Percentiles rank a stretch among this genome's conserved stretches.
Evolutionary conservation across 176 grass and related monocot species (phyloP).

Genomic region (Pontederia paniculata): DNA sequence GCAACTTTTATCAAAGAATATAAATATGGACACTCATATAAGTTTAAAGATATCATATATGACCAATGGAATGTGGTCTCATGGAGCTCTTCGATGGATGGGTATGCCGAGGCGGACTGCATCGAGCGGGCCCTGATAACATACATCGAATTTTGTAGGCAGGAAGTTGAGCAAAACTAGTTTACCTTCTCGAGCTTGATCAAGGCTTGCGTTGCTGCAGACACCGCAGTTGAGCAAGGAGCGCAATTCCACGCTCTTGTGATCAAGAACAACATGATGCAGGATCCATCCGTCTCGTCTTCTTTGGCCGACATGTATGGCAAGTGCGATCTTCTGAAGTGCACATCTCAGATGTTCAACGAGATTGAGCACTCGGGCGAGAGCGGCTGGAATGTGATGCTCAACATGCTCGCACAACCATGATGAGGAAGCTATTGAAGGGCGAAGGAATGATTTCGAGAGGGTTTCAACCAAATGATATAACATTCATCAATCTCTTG

Average conservation of each 20-base stretch:
- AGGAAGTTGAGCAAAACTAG: conserved; percentile 30
- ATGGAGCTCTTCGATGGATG: conserved; percentile 38
- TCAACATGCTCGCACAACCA: conserved; percentile 37
- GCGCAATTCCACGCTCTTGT: conserved; percentile 38
- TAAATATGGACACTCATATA: too few relatives aligned
- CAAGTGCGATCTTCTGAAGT: conserved; percentile 35
- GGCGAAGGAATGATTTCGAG: conserved; percentile 31
- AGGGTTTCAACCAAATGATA: conserved; percentile 44
- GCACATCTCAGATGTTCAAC: conserved; percentile 37
- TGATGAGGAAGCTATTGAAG: conserved; percentile 25
- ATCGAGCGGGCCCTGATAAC: conserved; percentile 29
- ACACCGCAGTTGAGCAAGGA: conserved; percentile 42
- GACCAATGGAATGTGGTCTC: conserved; percentile 54
- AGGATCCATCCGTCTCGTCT: conserved; percentile 31
- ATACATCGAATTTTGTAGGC: conserved; percentile 26
- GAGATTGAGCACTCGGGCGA: conserved; percentile 27
- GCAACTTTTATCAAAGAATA: too few relatives aligned
- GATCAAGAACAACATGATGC: conserved; percentile 34
- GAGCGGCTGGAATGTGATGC: conserved; percentile 33
- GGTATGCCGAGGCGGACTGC: conserved; percentile 30
- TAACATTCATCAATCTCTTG: conserved; percentile 48
- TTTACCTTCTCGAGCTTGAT: conserved; percentile 60
- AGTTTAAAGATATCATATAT: too few relatives aligned
- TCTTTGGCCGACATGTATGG: conserved; percentile 51
- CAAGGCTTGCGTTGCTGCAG: conserved; percentile 42